Conservation (phyloP, 306 rosid genomes). For the Cyamopsis tetragonoloba region DNA sequence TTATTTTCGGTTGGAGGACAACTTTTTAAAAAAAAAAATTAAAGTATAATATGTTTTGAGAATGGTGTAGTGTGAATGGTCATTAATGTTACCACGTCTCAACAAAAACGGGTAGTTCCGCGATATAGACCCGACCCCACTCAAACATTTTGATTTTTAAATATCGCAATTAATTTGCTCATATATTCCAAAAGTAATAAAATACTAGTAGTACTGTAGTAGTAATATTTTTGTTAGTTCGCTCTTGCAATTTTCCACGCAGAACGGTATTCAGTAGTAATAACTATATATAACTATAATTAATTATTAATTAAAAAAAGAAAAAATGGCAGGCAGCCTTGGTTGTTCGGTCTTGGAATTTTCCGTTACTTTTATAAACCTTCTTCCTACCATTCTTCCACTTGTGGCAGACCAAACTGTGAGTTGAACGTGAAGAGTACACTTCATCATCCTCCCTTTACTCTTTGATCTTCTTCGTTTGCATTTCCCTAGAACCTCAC, state of each 20-base stretch:
- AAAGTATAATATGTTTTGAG: no score
- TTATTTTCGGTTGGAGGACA: no score
- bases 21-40: no score
- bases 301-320: no score
- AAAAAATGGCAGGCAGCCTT: no score
- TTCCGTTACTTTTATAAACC: neutral
- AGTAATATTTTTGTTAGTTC: neutral
- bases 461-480: neutral
- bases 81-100: no score
- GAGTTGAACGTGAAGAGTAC: constrained; percentile 17
- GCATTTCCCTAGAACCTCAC: neutral
- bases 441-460: neutral
- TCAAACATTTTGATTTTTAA: neutral
- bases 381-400: neutral
- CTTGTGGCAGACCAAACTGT: neutral
- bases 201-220: no score
- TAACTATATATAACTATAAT: neutral
- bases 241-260: neutral
- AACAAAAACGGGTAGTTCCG: neutral
- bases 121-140: neutral
- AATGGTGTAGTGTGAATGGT: no score
- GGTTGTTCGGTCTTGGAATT: neutral
- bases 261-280: neutral
- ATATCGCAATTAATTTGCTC: neutral
- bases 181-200: neutral